Conservation (phyloP, 1,139 yeast species). For the Debaryomyces sp. region DNA sequence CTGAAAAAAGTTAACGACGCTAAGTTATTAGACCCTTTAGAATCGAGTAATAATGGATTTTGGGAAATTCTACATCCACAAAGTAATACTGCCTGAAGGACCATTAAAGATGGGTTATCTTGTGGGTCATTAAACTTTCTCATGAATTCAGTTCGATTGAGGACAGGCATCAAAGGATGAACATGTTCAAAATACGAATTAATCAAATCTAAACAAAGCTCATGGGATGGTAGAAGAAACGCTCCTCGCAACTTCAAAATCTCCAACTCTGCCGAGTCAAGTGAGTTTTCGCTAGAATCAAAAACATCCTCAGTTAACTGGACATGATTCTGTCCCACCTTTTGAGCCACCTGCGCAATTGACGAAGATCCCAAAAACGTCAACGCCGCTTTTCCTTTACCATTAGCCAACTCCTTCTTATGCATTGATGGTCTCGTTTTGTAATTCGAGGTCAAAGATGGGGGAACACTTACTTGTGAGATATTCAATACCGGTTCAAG, state of each 20-base stretch:
- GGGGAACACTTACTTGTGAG: conserved; percentile 47
- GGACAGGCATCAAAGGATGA: conserved; percentile 73
- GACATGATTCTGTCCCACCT: conserved; percentile 48
- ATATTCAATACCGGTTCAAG: conserved; percentile 48
- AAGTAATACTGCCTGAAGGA: conserved; percentile 68
- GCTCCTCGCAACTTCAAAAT: conserved; percentile 72
- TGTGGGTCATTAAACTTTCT: conserved; percentile 55
- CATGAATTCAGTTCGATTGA: conserved; percentile 67
- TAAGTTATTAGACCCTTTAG: conserved; percentile 56
- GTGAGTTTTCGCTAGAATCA: conserved; percentile 37
- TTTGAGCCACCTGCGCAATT: conserved; percentile 43
- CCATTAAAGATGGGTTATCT: conserved; percentile 68
- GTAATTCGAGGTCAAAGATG: conserved; percentile 45
- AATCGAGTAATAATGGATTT: conserved; percentile 59
- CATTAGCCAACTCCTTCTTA: conserved; percentile 34
- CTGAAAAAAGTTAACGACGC: conserved; percentile 71
- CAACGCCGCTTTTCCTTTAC: conserved; percentile 34
- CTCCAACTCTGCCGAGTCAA: conserved; percentile 71
- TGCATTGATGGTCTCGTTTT: conserved; percentile 44
- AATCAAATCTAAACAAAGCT: conserved; percentile 63
- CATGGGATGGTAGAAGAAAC: conserved; percentile 64
- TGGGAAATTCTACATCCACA: conserved; percentile 69
- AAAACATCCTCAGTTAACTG: conserved; percentile 45
- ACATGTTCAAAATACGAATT: conserved; percentile 66
- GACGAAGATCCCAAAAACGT: conserved; percentile 49